Base-by-base conservation (phyloP, 1,139 yeast species). In the Geotrichum candidum region DNA sequence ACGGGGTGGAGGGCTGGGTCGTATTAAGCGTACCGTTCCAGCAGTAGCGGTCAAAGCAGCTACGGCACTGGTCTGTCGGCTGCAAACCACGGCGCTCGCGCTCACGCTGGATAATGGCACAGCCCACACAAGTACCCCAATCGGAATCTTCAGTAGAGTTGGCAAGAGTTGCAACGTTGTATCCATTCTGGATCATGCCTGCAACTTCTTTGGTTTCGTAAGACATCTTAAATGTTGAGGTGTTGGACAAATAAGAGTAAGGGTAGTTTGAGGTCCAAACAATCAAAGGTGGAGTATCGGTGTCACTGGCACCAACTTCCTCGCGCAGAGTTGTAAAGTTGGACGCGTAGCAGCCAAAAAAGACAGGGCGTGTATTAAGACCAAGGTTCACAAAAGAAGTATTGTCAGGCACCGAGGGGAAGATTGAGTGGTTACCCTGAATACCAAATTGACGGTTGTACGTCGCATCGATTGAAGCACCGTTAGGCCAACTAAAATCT, bases 341-440 rank as follows among this genome's bases (percentile, higher is more conserved):
- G 51, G 53, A 33, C 23, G 61, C 59, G 25, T 62, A 53, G 51
- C 64, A 62, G 45, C 64, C 64, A 51, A 60, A 62, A 29, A 62
- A 62, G 3, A 50, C 57, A 13, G 61, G 61, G 82, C 65, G 62
- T 27, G 84, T 77, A 23, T 87, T 84, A 56, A 76, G 66, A 11
- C 76, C 76, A 18, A 66, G 64, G 61, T 72, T 70, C 57, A 86
- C 70, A 72, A 90, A 89, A 0, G 96, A 82, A 54, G 80, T 77
- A 31, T 73, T 75, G 72, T 84, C 92, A n/a, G 97, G 97, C 60
- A 91, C 96, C 68, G 87, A 85, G 41, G 97, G 97, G 82, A 89
- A 89, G 2, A 85, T 76, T 38, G 88, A 83, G 31, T 56, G 61
- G 51, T 63, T 59, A n/a, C 58, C 63, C 57, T 68, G 83, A 1